Evolutionary conservation across 2,329 filamentous ascomycete species (phyloP), one percentile per base, ranked within the genome.

Genomic region (Hypoxylon sp.): DNA sequence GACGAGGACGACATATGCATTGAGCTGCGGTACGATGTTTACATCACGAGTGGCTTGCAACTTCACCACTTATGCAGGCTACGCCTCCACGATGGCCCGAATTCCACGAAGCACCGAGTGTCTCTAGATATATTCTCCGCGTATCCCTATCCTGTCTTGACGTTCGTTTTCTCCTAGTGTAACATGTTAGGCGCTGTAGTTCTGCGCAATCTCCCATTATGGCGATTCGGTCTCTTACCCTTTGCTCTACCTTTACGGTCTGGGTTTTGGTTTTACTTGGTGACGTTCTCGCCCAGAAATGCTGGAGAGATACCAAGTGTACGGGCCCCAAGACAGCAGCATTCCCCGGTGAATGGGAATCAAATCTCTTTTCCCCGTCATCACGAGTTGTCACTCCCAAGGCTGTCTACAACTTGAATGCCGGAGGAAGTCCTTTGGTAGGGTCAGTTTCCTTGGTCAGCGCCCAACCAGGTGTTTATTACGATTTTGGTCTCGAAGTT

Each of bases 331-430:
- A 73, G 8, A 74, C 81, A 4, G 73, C 83, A 5, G 80, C 86
- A 0, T 89, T 89, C 65, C 79, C 81, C 1, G 87, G 87, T 0
- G 75, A 76, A 14, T 89, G 87, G 87, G 83, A 89, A 30, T 74
- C 79, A 0, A 84, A 87, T 69, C 89, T 86, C 50, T 87, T 82
- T 68, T 83, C 87, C 1, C 86, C 87, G 0, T 58, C 77, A 4
- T 84, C 84, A 2, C 79, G 87, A 33, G 84, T 75, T 3, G 80
- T 87, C 2, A 71, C 73, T 2, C 87, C 87, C 0, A 74, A 75
- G 44, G 79, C 75, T 14, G 77, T 83, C 18, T 77, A 84, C 56
- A 55, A 68, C 24, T 38, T 72, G 1, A 57, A 38, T 7, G 67
- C 45, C 12, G 67, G 67, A 8, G 45, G 67, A 38, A 28, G 54